These are phyloP conservation scores for Pythium apleroticum DNA, from an alignment of 352 stramenopile genomes.

Conservation along the genomic window DNA sequence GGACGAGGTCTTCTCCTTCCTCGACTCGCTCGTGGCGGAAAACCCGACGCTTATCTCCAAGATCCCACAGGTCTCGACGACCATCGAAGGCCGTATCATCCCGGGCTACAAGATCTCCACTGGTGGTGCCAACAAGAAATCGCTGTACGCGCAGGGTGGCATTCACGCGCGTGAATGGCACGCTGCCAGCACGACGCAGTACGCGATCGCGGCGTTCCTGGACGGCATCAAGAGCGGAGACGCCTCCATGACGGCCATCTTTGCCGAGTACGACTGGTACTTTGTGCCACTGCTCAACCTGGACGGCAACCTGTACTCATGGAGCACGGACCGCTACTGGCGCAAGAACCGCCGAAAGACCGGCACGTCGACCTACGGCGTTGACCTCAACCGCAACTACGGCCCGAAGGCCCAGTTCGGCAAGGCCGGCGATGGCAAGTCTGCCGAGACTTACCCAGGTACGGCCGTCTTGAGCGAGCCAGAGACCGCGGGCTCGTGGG, in stretches of 20 bases:
- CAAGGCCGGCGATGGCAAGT: neutral
- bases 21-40: constrained; percentile 22
- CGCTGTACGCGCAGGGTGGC: constrained; percentile 27
- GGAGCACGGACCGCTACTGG: constrained; percentile 23
- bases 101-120: constrained; percentile 33
- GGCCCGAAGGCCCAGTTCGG: constrained; percentile 19
- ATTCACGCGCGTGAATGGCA: constrained; percentile 33
- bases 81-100: constrained; percentile 19
- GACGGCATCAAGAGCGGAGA: constrained; percentile 22
- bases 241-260: constrained; percentile 16
- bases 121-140: constrained; percentile 1
- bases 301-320: constrained; percentile 22
- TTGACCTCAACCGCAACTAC: constrained; percentile 39
- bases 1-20: constrained; percentile 25
- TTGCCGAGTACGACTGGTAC: constrained; percentile 28
- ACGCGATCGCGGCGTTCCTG: constrained; percentile 24
- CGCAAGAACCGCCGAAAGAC: constrained; percentile 31
- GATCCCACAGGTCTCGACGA: constrained; percentile 22
- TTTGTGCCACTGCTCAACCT: constrained; percentile 36
- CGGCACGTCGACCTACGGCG: constrained; percentile 15
- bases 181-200: constrained; percentile 24
- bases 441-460: constrained; percentile 26
- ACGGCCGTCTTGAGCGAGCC: constrained; percentile 27
- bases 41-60: constrained; percentile 30
- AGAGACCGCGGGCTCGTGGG: constrained; percentile 24